These are phyloP conservation scores for Debaryomyces castellii DNA, from an alignment of 805 yeast species.

Conservation along the genomic window DNA sequence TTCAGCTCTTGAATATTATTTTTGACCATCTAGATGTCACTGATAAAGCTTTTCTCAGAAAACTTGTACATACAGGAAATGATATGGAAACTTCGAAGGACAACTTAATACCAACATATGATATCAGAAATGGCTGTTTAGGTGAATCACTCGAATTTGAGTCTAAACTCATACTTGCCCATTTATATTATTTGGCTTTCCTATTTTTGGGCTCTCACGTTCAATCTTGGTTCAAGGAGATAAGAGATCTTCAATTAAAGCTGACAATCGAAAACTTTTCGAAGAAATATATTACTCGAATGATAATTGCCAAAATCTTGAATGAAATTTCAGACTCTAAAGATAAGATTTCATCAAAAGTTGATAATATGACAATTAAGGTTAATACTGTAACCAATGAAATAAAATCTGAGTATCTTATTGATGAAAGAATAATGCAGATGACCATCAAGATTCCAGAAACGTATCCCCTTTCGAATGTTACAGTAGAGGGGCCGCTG, in stretches of 20 bases:
- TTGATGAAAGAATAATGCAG: slow-evolving; percentile 87
- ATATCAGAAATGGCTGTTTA: slow-evolving; percentile 15
- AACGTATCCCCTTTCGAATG: slow-evolving; percentile 74
- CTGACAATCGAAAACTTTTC: slow-evolving; percentile 62
- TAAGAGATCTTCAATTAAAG: slow-evolving; percentile 68
- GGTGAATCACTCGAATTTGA: slow-evolving; percentile 27
- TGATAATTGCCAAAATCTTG: slow-evolving; percentile 58
- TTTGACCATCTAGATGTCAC: slow-evolving; percentile 52
- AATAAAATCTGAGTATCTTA: slow-evolving; percentile 67
- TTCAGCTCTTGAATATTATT: slow-evolving; percentile 50
- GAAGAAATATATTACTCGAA: slow-evolving; percentile 59
- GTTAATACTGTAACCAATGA: slow-evolving; percentile 63
- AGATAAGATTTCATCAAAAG: slow-evolving; percentile 26
- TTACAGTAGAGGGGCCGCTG: slow-evolving; percentile 72
- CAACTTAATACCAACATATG: slow-evolving; percentile 20
- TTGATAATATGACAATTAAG: slow-evolving; percentile 55
- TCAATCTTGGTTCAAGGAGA: slow-evolving; percentile 68
- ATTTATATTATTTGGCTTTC: slow-evolving; percentile 52
- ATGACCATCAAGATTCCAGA: slow-evolving; percentile 72
- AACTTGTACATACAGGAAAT: slow-evolving; percentile 10
- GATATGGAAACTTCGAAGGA: slow-evolving; percentile 6
- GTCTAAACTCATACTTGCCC: slow-evolving; percentile 40
- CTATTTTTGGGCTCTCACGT: slow-evolving; percentile 54
- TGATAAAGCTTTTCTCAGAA: slow-evolving; percentile 19
- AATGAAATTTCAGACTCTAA: slow-evolving; percentile 46